Evolutionary conservation across 192 early-diverging fungal species (phyloP).

Genomic region (Phlyctochytrium arcticum): DNA sequence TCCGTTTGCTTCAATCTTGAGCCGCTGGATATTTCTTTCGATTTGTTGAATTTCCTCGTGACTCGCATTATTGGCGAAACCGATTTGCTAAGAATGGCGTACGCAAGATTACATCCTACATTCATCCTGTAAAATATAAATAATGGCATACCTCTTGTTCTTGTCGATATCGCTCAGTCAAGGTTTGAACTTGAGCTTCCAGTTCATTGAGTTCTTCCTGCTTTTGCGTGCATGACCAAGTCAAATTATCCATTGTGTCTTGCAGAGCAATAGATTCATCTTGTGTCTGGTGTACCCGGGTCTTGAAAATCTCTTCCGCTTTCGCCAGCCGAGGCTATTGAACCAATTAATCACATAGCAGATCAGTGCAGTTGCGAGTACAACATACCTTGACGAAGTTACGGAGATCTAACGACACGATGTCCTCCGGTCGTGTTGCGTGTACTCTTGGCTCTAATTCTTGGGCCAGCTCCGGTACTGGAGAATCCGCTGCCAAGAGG

Average conservation of each 20-base stretch:
- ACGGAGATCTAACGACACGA: conserved; percentile 38
- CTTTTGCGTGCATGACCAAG: conserved; percentile 33
- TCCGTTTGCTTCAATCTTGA: conserved; percentile 30
- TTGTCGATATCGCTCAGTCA: conserved; percentile 37
- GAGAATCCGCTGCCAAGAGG: conserved; percentile 9
- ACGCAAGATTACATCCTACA: neutral
- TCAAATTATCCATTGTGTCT: conserved; percentile 42
- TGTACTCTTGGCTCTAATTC: conserved; percentile 44
- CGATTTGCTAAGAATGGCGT: conserved; percentile 11
- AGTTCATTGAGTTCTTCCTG: conserved; percentile 37
- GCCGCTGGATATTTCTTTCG: conserved; percentile 34
- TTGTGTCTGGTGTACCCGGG: conserved; percentile 13
- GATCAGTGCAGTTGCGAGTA: neutral
- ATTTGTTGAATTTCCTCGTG: conserved; percentile 37
- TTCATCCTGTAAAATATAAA: neutral
- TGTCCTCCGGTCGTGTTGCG: conserved; percentile 26
- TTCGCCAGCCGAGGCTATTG: conserved; percentile 33
- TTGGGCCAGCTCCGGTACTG: conserved; percentile 9
- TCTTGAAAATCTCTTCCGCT: conserved; percentile 35
- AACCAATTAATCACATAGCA: neutral
- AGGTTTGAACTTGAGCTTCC: conserved; percentile 25
- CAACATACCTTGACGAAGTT: conserved; percentile 34
- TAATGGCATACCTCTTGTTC: conserved; percentile 48
- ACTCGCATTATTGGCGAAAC: conserved; percentile 10
- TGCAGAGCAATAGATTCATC: conserved; percentile 43